phyloP scores from a whole-genome alignment of 139 green algal genomes.

The Closterium sp. region DNA sequence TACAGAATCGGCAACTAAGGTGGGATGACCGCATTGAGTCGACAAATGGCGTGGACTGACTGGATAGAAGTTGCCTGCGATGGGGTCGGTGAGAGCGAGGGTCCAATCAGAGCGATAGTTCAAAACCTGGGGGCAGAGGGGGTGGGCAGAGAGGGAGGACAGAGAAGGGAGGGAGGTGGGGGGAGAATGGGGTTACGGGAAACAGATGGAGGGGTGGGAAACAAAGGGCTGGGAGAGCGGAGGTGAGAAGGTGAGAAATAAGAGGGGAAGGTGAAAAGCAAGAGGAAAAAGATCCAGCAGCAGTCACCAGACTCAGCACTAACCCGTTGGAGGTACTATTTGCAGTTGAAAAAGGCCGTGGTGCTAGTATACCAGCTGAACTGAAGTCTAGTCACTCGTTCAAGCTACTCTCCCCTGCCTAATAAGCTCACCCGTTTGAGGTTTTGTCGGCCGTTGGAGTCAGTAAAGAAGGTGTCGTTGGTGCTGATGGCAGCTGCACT shows the following conservation, averaged over 20 bases:
- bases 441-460: too few species aligned
- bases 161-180: neutral
- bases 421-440: too few species aligned
- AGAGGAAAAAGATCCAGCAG: too few species aligned
- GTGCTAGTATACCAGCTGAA: too few species aligned
- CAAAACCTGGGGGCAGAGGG: constrained; percentile 23
- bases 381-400: too few species aligned
- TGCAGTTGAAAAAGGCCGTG: too few species aligned
- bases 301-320: too few species aligned
- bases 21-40: too few species aligned
- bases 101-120: constrained; percentile 43
- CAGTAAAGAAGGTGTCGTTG: too few species aligned
- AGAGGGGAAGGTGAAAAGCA: neutral
- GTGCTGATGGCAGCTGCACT: neutral
- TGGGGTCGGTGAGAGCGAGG: constrained; percentile 50
- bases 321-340: too few species aligned
- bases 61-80: constrained; percentile 57
- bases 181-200: neutral
- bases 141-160: neutral
- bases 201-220: neutral
- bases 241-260: neutral
- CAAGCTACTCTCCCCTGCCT: too few species aligned
- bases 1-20: too few species aligned
- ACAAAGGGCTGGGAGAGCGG: neutral
- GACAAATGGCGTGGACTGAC: constrained; percentile 18